Evolutionary conservation across 177 flowering plant genomes (phyloP), one percentile per base, ranked within the genome.

Genomic region (Vitis hybrid): DNA sequence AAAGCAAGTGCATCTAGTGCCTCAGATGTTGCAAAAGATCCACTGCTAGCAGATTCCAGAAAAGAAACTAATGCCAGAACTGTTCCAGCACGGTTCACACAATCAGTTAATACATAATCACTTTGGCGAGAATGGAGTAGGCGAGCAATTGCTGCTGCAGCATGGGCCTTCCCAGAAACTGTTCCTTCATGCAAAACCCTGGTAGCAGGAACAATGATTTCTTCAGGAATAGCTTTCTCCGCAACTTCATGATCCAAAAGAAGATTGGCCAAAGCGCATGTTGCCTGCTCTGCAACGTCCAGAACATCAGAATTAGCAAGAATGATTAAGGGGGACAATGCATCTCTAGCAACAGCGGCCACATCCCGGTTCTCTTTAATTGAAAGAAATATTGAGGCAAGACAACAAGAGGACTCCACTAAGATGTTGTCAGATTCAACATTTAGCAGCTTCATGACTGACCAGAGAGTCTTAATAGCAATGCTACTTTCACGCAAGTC

Each of bases 61-160:
- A 90, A 86, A 63, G 97, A 91, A 69, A 93, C 87, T 58, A 96
- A 67, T 64, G 97, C 91, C 82, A 93, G 97, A 61, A 91, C 93
- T n/a, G 97, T 96, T 76, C 95, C 97, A 72, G 93, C 77, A 56
- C 87, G 91, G 72, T 93, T 92, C 49, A 93, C 86, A 81, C 84
- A 84, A 64, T 94, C 99, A 69, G 86, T 81, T 41, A 92, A 17
- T 24, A 83, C 78, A 79, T 68, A 24, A 78, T 91, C 93, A 72
- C 88, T 73, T 52, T 63, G 48, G 49, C 87, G 85, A 66, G 84
- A 80, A 54, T 74, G 79, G 41, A 96, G 89, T 65, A 96, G 81
- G 35, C 95, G 93, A 64, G 93, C 92, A 77, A 96, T 84, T 62
- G 97, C 98, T 72, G 98, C 97, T 59, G 99, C 99, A 21, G 97